phyloP scores from a whole-genome alignment of 805 yeast species.

The Kockiozyma suomiensis region DNA sequence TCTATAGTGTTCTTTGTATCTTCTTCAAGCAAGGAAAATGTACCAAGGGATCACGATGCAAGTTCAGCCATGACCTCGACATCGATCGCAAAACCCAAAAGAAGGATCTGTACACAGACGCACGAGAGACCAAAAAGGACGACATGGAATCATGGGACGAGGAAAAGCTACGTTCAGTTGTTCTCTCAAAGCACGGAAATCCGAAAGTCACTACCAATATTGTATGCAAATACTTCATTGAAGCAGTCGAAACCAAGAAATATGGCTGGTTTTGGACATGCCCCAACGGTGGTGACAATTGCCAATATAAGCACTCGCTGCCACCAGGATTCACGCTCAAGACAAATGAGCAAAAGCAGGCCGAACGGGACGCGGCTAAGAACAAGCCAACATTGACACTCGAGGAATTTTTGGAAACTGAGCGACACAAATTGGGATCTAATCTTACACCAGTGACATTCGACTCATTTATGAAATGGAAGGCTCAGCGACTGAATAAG shows the following conservation, averaged over 20 bases:
- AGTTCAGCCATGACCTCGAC: slow-evolving; percentile 85
- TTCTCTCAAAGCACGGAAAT: slow-evolving; percentile 91
- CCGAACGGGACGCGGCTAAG: slow-evolving; percentile 83
- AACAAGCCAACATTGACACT: slow-evolving; percentile 86
- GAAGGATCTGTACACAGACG: slow-evolving; percentile 91
- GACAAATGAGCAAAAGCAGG: slow-evolving; percentile 91
- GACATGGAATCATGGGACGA: slow-evolving; percentile 98
- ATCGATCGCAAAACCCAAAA: slow-evolving; percentile 86
- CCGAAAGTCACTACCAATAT: slow-evolving; percentile 91
- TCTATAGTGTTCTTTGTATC: slow-evolving; percentile 67
- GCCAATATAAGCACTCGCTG: slow-evolving; percentile 92
- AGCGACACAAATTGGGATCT: slow-evolving; percentile 79
- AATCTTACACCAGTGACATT: slow-evolving; percentile 80
- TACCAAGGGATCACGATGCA: slow-evolving; percentile 69
- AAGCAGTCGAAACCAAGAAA: slow-evolving; percentile 95
- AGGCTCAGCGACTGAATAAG: slow-evolving; percentile 63
- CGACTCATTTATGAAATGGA: slow-evolving; percentile 83
- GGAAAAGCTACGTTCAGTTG: slow-evolving; percentile 84
- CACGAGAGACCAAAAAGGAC: slow-evolving; percentile 63
- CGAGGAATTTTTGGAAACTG: slow-evolving; percentile 95
- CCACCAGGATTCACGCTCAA: slow-evolving; percentile 97
- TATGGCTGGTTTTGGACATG: slow-evolving; percentile 99
- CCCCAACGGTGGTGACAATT: slow-evolving; percentile 89
- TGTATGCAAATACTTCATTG: slow-evolving; percentile 90
- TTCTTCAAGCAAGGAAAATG: slow-evolving; percentile 85